A percentile compares a stretch with the other conserved stretches of the same genome.
Evolutionary conservation across 2,329 filamentous ascomycete species (phyloP).

Genomic region (Chaetothyriales sp.): DNA sequence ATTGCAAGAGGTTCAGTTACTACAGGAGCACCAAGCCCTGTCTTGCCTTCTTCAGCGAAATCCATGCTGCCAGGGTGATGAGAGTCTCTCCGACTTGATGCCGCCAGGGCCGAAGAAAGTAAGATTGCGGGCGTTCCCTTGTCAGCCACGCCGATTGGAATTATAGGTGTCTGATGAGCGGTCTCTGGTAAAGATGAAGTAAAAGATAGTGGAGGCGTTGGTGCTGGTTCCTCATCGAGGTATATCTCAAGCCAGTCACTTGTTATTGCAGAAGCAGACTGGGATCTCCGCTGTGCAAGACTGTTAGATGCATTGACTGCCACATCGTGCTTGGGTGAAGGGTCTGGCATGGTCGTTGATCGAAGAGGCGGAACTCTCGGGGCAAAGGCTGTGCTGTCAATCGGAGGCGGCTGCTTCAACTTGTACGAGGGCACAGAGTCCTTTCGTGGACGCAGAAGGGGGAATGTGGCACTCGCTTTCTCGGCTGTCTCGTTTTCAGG

Average conservation of each 20-base stretch:
- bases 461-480: not conserved
- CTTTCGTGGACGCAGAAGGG: not conserved
- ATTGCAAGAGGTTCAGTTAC: not conserved
- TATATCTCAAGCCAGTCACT: constrained; percentile 9
- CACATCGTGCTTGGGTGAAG: constrained; percentile 7
- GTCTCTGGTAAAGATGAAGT: not conserved
- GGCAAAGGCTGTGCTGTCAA: constrained; percentile 3
- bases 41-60: not conserved
- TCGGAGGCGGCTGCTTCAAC: constrained; percentile 13
- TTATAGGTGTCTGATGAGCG: not conserved
- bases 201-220: not conserved
- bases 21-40: not conserved
- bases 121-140: not conserved
- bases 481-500: not conserved
- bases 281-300: constrained; percentile 11
- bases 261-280: constrained; percentile 7
- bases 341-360: constrained; percentile 6
- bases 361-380: not conserved
- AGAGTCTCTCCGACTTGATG: not conserved
- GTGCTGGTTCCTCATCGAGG: constrained; percentile 10
- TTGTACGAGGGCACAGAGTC: constrained; percentile 11
- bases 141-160: not conserved
- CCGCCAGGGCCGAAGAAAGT: not conserved
- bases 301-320: constrained; percentile 8
- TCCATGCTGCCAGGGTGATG: not conserved